Evolutionary conservation across 73 alveolate species (phyloP), one percentile per base, ranked within the genome.

Genomic region (Paramecium pentaurelia): DNA sequence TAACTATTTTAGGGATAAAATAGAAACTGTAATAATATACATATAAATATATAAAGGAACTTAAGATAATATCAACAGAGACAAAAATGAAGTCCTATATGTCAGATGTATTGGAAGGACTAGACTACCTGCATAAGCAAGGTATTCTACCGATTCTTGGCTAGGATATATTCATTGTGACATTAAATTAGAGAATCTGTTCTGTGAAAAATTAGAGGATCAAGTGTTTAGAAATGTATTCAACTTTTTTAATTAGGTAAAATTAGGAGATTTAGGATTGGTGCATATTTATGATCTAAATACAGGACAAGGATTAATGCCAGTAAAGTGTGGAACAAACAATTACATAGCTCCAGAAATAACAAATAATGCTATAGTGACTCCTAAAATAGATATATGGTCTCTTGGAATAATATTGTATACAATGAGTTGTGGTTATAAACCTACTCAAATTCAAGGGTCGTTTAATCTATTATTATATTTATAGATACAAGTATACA

Each of bases 241-340:
- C 32, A 36, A 42, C 20, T 20, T 27, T 34, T 85, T 32, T 32
- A 59, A 11, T 49, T 59, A 87, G 95, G 97, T 96, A n/a, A 96
- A 96, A 90, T 68, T 96, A 22, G 96, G 99, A 83, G 99, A 96
- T 86, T 95, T 95, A 51, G 99, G 99, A 18, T 60, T 96, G n/a
- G 80, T 94, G 22, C 96, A 95, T 49, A 47, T 64, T 6, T 80
- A 92, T 75, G 95, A 91, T 30, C 22, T 86, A 25, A 93, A 93
- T 28, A 71, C 73, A 20, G 92, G 95, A 18, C 93, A 93, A 64
- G 96, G 95, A 11, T 42, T 58, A 71, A 93, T 96, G 94, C 95
- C 87, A 40, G 94, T 77, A 10, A 86, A 70, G 34, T 73, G 95
- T 70, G 98, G 98, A 10, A 96, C 97, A 8, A 71, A 92, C 9